Conservation (phyloP, 2,329 filamentous ascomycete species). For the Botryosphaeria dothidea region DNA sequence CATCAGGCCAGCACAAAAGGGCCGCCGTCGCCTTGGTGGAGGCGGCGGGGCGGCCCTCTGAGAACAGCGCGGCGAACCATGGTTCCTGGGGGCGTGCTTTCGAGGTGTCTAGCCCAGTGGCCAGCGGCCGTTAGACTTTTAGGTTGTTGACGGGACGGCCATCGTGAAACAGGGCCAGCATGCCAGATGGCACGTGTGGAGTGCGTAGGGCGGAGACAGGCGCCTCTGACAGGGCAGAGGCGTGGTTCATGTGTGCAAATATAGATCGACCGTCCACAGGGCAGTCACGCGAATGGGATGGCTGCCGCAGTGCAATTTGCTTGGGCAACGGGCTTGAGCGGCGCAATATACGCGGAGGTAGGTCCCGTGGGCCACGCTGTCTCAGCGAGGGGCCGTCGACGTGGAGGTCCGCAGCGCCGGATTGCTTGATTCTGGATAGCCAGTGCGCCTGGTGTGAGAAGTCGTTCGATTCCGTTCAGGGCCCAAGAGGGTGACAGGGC, state of each 20-base stretch:
- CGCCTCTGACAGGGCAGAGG: neutral
- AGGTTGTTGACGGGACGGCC: conserved; percentile 6
- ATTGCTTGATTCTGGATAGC: neutral
- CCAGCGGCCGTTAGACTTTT: conserved; percentile 6
- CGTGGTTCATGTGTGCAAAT: conserved; percentile 8
- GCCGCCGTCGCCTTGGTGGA: neutral
- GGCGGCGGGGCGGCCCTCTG: neutral
- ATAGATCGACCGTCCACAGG: conserved; percentile 12
- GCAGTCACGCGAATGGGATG: neutral
- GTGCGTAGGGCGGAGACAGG: conserved; percentile 5
- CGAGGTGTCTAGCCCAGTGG: neutral
- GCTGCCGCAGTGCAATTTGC: neutral
- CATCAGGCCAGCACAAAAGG: neutral
- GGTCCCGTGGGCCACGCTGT: conserved; percentile 4
- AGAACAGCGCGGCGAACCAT: neutral
- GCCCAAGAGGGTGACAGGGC: neutral
- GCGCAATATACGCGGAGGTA: conserved; percentile 2
- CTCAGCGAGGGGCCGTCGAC: conserved; percentile 3
- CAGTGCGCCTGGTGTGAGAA: conserved; percentile 4
- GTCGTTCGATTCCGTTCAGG: conserved; percentile 8
- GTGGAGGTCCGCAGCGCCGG: conserved; percentile 2
- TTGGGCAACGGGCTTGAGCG: neutral
- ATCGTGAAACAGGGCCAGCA: conserved; percentile 9
- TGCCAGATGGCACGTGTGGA: conserved; percentile 4
- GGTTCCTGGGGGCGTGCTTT: neutral